A percentile compares a stretch with the other conserved stretches of the same genome.
Evolutionary conservation across 31 red algal genomes (phyloP).

Genomic region (Endocladia muricata): DNA sequence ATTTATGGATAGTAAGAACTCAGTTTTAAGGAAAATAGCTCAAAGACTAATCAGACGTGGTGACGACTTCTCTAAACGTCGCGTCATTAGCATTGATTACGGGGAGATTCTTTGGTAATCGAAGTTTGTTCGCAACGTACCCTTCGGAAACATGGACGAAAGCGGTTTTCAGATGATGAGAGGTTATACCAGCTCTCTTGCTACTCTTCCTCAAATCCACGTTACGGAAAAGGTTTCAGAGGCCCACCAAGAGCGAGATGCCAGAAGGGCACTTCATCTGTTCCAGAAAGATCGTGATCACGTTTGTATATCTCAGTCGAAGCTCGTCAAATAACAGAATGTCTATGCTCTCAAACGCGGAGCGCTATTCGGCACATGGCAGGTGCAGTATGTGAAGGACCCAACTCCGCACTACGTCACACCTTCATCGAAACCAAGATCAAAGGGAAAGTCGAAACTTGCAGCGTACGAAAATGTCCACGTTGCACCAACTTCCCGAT

Average conservation of each 20-base stretch:
- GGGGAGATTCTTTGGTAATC: neutral
- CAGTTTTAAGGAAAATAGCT: neutral
- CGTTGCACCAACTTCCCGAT: neutral
- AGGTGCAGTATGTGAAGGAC: neutral
- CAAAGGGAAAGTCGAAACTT: neutral
- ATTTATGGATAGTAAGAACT: slow-evolving; percentile 27
- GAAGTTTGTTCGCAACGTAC: slow-evolving; percentile 19
- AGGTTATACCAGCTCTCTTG: slow-evolving; percentile 14
- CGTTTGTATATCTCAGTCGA: neutral
- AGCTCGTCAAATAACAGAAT: neutral
- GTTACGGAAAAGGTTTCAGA: neutral
- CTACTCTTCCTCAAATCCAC: neutral
- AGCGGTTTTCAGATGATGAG: slow-evolving; percentile 22
- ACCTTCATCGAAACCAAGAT: neutral
- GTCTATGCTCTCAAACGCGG: neutral
- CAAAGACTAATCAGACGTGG: slow-evolving; percentile 1
- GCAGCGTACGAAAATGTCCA: slow-evolving; percentile 22
- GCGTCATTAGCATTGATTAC: neutral
- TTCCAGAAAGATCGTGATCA: neutral
- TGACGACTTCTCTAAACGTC: neutral
- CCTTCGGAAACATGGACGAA: neutral
- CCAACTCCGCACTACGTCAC: neutral
- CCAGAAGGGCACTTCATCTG: slow-evolving; percentile 12
- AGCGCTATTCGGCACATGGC: neutral
- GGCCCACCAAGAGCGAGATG: slow-evolving; percentile 1